Evolutionary conservation across 371 early-diverging fungal genomes (phyloP), one percentile per base, ranked within the genome.

Genomic region (Syncephalis plumigaleata): DNA sequence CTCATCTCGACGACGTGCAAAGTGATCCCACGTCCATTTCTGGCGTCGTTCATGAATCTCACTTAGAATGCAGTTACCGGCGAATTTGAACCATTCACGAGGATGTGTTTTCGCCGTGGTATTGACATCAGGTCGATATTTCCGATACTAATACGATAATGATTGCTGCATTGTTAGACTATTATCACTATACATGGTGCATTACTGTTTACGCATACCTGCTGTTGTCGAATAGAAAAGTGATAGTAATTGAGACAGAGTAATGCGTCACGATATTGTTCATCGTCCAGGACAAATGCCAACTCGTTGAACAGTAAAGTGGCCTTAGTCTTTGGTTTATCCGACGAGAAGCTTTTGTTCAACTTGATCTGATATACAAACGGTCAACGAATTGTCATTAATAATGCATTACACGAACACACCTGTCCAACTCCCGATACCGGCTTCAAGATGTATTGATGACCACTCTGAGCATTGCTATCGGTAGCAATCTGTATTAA

Each of bases 371-470:
- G 55, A 42, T 16, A 39, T 46, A 44, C 18, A 2, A 15, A 36
- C 21, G 17, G n/a, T 45, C 8, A 26, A 36, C 9, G 15, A 47
- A 23, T 5, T 16, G 36, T 22, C 24, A 5, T n/a, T 42, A 53
- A 1, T 21, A 31, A 20, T 42, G 22, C 9, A 3, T 24, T 11
- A 42, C 46, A 26, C 8, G 24, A 4, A 38, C 42, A 46, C 49
- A 84, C 84, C 57, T 79, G 74, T 24, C 92, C 97, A 25, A 72
- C 70, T 2, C 94, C 97, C n/a, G 87, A 84, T 0, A 97, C 92
- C 0, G 97, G 97, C 53, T 81, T 84, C 24, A 97, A 60, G 9
- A 97, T 77, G 48, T 86, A 91, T 49, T 87, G 87, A 49, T 83
- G 81, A 36, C 67, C 70, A 8, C 51, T 51, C 9, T 65, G 64